Base-by-base conservation (phyloP, 345 rosid species). In the Populus pruinosa region DNA sequence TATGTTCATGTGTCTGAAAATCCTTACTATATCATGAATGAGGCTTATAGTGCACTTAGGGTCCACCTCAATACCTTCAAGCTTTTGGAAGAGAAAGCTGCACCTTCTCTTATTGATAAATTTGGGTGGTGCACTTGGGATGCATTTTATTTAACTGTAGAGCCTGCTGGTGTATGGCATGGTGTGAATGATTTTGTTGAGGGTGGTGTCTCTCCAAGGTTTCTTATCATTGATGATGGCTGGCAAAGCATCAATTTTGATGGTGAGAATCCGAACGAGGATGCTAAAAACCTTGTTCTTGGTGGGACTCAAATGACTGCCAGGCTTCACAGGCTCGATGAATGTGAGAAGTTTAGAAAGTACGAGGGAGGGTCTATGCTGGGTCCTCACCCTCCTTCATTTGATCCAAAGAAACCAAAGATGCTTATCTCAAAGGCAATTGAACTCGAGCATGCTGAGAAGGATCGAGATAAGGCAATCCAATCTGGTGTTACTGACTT, bases 81-180 rank as follows among this genome's bases (percentile, higher is more conserved):
- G 89, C 91, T 93, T 43, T 33, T 91, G 61, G 98, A 91, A 84
- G 98, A 91, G 88, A 94, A 93, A 82, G 78, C 50, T 23, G 85
- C 69, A 18, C 95, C 97, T 2, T 70, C 85, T 6, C 76, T 93
- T 33, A 79, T 85, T 12, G 87, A 93, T 71, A 93, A 93, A 85
- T 94, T 94, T 44, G 98, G 98, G 35, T 93, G 98, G 98, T 94
- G 98, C 83, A 94, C 98, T 59, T 94, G 98, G 98, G 98, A 94
- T 81, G 94, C 98, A 8, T 89, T 92, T 71, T 94, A 91, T 83
- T 86, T 94, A 27, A 90, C 94, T 0, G 97, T 94, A 17, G 93
- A 93, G 72, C 98, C 98, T 0, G 83, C 85, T 13, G 92, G 93
- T 6, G 78, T 89, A 21, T 93, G 97, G 94, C 87, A 83, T 23